These are phyloP conservation scores for Curvularia spicifera DNA, from an alignment of 2,329 filamentous ascomycete species.

Conservation along the genomic window DNA sequence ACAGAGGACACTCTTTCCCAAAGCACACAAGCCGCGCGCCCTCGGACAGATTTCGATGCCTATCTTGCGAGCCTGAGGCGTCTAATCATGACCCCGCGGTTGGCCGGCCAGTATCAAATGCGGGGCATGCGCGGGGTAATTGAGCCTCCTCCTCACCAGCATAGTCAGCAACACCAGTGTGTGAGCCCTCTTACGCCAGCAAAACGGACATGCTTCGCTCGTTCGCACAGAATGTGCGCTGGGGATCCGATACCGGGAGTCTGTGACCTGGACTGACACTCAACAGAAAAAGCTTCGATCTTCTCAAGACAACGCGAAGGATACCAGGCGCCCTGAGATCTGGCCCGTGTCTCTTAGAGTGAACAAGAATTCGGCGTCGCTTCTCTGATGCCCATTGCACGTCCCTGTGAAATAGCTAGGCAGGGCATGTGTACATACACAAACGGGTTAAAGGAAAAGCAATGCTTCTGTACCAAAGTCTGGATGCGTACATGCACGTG, in stretches of 20 bases:
- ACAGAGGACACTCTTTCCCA: background rate
- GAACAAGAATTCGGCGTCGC: background rate
- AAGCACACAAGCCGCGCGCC: background rate
- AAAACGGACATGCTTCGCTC: background rate
- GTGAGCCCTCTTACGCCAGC: background rate
- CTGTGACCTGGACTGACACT: background rate
- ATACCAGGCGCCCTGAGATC: background rate
- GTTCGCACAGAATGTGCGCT: background rate
- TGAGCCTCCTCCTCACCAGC: background rate
- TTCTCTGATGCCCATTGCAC: background rate
- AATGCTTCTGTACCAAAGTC: background rate
- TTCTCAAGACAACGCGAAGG: background rate
- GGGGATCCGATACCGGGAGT: background rate
- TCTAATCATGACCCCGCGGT: background rate
- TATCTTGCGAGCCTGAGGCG: conserved; percentile 2
- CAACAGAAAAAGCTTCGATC: background rate
- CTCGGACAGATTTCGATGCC: conserved; percentile 1
- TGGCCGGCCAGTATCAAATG: conserved; percentile 1
- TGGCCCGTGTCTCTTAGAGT: background rate
- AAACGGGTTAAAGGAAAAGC: background rate
- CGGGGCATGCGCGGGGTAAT: conserved; percentile 6
- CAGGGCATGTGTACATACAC: background rate
- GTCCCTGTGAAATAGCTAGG: background rate
- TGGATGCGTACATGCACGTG: background rate
- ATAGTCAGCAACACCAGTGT: background rate